These are phyloP conservation scores for Nitzschia sp. DNA, from an alignment of 108 stramenopile genomes.

Conservation along the genomic window DNA sequence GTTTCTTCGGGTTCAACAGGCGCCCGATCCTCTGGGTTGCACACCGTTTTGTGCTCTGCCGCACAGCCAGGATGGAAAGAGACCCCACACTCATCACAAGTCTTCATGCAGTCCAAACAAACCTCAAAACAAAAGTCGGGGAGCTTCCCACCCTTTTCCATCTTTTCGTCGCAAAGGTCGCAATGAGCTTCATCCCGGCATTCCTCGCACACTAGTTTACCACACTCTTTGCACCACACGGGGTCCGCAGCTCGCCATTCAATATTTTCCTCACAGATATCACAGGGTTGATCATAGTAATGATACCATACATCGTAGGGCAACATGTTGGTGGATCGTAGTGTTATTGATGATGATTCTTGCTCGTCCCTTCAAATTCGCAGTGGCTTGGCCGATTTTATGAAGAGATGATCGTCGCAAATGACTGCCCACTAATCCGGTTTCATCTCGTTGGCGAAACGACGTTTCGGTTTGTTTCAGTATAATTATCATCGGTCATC, in stretches of 20 bases:
- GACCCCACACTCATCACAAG: background rate
- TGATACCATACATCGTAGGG: constrained; percentile 10
- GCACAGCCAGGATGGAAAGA: background rate
- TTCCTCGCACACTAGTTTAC: background rate
- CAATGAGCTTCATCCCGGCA: background rate
- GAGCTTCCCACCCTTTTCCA: background rate
- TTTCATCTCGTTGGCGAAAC: too few relatives aligned
- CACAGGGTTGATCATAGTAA: background rate
- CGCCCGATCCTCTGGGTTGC: background rate
- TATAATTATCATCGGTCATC: too few relatives aligned
- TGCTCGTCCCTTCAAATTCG: too few relatives aligned
- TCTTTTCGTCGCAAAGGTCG: background rate
- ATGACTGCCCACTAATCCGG: too few relatives aligned
- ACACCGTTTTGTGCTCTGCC: background rate
- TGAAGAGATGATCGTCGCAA: too few relatives aligned
- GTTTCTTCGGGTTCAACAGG: too few relatives aligned
- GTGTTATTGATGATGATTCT: too few relatives aligned
- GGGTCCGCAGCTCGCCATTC: background rate
- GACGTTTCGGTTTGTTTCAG: too few relatives aligned
- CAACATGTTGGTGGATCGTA: constrained; percentile 8
- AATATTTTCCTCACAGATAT: background rate
- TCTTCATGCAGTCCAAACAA: background rate
- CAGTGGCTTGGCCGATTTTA: too few relatives aligned
- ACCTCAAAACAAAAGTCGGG: background rate
- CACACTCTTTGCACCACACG: background rate